A percentile compares a stretch with the other conserved stretches of the same genome.
These are phyloP conservation scores for Bipolaris bicolor DNA, from an alignment of 2,329 filamentous ascomycete genomes.

Conservation along the genomic window DNA sequence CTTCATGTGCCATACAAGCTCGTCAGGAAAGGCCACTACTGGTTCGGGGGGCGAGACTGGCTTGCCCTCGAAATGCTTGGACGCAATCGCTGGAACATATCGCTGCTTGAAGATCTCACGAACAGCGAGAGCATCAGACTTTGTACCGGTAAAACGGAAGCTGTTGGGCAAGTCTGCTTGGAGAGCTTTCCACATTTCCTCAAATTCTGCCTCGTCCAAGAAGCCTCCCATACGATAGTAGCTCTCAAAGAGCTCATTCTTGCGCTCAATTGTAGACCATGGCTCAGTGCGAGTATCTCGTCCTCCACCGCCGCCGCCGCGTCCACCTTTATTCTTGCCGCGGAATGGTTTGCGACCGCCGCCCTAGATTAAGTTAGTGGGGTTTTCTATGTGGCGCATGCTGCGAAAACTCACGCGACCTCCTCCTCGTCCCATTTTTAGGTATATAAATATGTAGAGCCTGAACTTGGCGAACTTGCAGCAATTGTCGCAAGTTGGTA, in stretches of 20 bases:
- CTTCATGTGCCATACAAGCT: slow-evolving; percentile 96
- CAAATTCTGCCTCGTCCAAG: slow-evolving; percentile 76
- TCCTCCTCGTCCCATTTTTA: slow-evolving; percentile 38
- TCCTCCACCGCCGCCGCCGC: slow-evolving; percentile 37
- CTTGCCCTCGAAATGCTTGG: slow-evolving; percentile 81
- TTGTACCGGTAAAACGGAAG: slow-evolving; percentile 95
- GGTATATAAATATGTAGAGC: slow-evolving; percentile 8
- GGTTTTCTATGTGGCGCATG: not conserved
- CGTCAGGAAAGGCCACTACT: slow-evolving; percentile 91
- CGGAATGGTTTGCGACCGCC: slow-evolving; percentile 40
- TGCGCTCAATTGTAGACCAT: slow-evolving; percentile 68
- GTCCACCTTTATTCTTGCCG: slow-evolving; percentile 38
- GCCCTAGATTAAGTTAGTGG: slow-evolving; percentile 31
- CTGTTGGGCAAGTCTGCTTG: slow-evolving; percentile 90
- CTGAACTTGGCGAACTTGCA: slow-evolving; percentile 14
- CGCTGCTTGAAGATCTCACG: slow-evolving; percentile 84
- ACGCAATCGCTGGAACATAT: slow-evolving; percentile 89
- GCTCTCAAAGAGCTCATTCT: slow-evolving; percentile 82
- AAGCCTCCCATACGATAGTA: slow-evolving; percentile 79
- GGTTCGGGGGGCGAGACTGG: slow-evolving; percentile 80
- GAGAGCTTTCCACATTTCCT: slow-evolving; percentile 83
- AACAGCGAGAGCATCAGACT: slow-evolving; percentile 91
- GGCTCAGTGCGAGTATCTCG: slow-evolving; percentile 41
- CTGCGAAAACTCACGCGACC: slow-evolving; percentile 32
- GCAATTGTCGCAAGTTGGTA: slow-evolving; percentile 29